phyloP scores from a whole-genome alignment of 768 basidiomycete species.

The Lentinula aciculospora region DNA sequence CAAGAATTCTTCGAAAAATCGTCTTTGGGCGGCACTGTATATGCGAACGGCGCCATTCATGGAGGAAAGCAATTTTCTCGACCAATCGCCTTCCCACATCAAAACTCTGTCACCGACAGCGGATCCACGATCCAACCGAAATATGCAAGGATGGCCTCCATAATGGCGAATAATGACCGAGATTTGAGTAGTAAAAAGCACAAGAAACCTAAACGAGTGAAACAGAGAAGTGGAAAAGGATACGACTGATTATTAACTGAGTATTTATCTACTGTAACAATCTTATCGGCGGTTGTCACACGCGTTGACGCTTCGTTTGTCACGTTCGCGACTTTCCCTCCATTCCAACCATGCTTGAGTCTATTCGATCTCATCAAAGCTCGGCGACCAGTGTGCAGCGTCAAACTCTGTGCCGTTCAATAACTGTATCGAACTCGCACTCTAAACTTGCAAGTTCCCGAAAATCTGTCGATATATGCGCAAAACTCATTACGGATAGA shows the following conservation, averaged over 20 bases:
- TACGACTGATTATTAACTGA: conserved; percentile 81
- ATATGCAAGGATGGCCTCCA: conserved; percentile 34
- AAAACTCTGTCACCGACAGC: conserved; percentile 72
- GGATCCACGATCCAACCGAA: conserved; percentile 54
- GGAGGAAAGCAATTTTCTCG: conserved; percentile 61
- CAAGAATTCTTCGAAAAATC: conserved; percentile 71
- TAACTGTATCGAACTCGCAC: background rate
- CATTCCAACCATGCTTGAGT: background rate
- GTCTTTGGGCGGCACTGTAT: conserved; percentile 51
- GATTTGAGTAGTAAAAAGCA: conserved; percentile 62
- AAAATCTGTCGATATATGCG: conserved; percentile 49
- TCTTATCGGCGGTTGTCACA: too few relatives aligned
- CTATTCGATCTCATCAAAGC: background rate
- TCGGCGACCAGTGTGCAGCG: background rate
- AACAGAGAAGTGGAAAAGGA: conserved; percentile 90
- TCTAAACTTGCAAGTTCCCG: background rate
- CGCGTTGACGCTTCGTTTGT: background rate
- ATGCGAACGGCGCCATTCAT: conserved; percentile 52
- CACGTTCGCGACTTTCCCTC: background rate
- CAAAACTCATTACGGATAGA: conserved; percentile 60
- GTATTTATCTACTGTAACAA: too few relatives aligned
- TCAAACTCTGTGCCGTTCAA: background rate
- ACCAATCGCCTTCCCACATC: conserved; percentile 72
- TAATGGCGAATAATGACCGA: conserved; percentile 34
- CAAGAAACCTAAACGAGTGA: conserved; percentile 74